Evolutionary conservation across 208 protist genomes (phyloP).

Genomic region (Herpetomonas samuelpessoai): DNA sequence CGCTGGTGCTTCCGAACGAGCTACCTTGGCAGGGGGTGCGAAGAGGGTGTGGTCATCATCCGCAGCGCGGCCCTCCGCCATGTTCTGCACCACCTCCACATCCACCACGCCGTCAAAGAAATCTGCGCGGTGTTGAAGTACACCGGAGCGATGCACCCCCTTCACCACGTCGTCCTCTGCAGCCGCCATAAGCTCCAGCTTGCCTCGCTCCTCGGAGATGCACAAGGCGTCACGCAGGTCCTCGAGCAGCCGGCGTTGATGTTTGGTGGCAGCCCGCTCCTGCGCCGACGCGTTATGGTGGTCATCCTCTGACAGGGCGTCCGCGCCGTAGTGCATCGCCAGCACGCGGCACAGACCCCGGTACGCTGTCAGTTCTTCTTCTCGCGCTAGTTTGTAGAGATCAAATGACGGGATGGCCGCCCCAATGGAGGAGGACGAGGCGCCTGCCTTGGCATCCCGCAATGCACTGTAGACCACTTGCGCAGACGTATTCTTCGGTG

Average conservation of each 20-base stretch:
- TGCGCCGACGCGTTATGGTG: conserved; percentile 15
- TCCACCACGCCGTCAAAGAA: conserved; percentile 90
- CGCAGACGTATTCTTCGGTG: conserved; percentile 11
- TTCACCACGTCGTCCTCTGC: conserved; percentile 45
- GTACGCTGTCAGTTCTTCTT: conserved; percentile 77
- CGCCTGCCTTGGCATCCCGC: conserved; percentile 24
- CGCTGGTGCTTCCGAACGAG: conserved; percentile 19
- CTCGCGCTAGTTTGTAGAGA: conserved; percentile 75
- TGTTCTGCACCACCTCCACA: conserved; percentile 33
- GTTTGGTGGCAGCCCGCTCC: conserved; percentile 25
- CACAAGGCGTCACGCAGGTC: conserved; percentile 64
- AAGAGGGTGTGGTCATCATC: conserved; percentile 45
- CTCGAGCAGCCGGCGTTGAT: conserved; percentile 62
- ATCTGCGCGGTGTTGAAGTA: conserved; percentile 51
- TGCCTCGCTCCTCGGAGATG: conserved; percentile 38
- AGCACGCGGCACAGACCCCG: conserved; percentile 77
- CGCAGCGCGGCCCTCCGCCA: conserved; percentile 13
- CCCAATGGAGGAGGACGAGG: background rate
- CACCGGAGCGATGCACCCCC: conserved; percentile 41
- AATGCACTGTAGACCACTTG: conserved; percentile 53
- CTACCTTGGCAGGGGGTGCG: conserved; percentile 20
- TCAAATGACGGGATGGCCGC: conserved; percentile 48
- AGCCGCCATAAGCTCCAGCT: conserved; percentile 51
- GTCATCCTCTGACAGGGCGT: conserved; percentile 4
- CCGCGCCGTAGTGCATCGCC: conserved; percentile 59